Evolutionary conservation across 306 rosid species (phyloP).

Genomic region (Cicer cuneatum): DNA sequence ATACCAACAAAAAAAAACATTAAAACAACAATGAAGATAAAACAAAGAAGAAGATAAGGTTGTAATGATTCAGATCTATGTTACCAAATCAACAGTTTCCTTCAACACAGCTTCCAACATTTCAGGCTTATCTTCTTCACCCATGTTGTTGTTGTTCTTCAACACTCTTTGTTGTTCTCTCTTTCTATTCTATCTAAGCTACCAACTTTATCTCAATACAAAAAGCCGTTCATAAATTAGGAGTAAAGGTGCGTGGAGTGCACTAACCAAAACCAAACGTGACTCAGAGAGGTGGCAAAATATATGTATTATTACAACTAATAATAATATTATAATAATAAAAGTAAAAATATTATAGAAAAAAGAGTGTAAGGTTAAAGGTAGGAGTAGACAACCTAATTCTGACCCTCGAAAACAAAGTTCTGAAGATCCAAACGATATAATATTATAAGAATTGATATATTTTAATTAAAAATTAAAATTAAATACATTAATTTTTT

Average conservation of each 20-base stretch:
- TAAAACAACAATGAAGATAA: slow-evolving; percentile 17
- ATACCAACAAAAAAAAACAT: slow-evolving; percentile 21
- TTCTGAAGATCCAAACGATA: no score
- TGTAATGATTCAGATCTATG: slow-evolving; percentile 60
- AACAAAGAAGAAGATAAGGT: slow-evolving; percentile 20
- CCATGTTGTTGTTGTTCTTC: slow-evolving; percentile 42
- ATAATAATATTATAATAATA: neutral
- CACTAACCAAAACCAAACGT: slow-evolving; percentile 23
- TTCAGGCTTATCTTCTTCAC: slow-evolving; percentile 73
- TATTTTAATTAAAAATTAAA: no score
- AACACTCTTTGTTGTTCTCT: slow-evolving; percentile 5
- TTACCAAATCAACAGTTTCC: slow-evolving; percentile 98
- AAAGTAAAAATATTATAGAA: neutral
- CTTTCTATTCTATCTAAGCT: neutral
- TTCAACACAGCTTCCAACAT: slow-evolving; percentile 90
- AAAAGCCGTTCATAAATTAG: slow-evolving; percentile 58
- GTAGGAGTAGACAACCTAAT: slow-evolving; percentile 52
- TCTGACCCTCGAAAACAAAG: slow-evolving; percentile 34
- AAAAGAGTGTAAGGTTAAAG: slow-evolving; percentile 30
- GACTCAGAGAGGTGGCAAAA: slow-evolving; percentile 19
- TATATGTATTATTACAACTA: neutral
- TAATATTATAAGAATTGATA: no score
- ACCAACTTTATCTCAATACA: slow-evolving; percentile 56
- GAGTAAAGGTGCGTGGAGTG: slow-evolving; percentile 28
- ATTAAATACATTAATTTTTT: no score